Evolutionary conservation across 2,329 filamentous ascomycete species (phyloP).

Genomic region (Exophiala xenobiotica): DNA sequence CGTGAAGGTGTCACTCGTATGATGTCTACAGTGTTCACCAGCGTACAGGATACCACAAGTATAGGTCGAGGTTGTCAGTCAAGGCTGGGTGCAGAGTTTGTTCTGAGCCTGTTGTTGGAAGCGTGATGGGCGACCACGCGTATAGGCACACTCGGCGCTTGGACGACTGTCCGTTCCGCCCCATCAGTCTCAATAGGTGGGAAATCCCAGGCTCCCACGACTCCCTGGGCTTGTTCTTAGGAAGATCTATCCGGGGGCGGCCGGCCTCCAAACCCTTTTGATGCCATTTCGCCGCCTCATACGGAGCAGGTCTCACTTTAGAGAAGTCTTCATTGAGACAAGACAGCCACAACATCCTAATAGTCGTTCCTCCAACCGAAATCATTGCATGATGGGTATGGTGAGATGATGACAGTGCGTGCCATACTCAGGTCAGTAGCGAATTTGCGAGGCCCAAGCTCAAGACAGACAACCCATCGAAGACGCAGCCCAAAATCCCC

Average conservation of each 20-base stretch:
- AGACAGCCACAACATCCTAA: neutral
- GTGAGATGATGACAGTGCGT: neutral
- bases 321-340: neutral
- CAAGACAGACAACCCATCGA: too few relatives aligned
- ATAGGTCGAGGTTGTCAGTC: too few relatives aligned
- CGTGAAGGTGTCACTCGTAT: too few relatives aligned
- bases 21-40: too few relatives aligned
- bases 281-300: neutral
- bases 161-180: too few relatives aligned
- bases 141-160: neutral
- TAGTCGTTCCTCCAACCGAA: neutral
- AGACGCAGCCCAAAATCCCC: too few relatives aligned
- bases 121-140: neutral
- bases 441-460: too few relatives aligned
- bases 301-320: slow-evolving; percentile 1
- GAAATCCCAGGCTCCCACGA: too few relatives aligned
- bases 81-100: neutral
- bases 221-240: neutral
- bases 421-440: neutral
- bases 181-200: too few relatives aligned
- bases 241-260: neutral
- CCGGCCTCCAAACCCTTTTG: neutral
- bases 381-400: neutral
- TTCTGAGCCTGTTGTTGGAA: too few relatives aligned
- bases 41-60: too few relatives aligned